phyloP scores from a whole-genome alignment of 768 basidiomycete genomes.

The Coprinellus micaceus region DNA sequence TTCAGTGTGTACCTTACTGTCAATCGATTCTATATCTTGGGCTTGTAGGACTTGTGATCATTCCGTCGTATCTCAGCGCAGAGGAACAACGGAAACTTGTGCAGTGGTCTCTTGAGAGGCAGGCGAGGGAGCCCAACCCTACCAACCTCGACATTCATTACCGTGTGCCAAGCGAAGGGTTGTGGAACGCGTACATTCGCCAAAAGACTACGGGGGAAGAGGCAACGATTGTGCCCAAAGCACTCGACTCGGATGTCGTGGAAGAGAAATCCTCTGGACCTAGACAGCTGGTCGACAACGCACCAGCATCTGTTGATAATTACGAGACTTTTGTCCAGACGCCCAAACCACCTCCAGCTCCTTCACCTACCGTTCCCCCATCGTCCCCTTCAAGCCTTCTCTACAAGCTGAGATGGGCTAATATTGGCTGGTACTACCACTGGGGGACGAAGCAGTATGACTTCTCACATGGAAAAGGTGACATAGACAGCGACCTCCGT shows the following conservation, averaged over 20 bases:
- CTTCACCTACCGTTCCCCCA: slow-evolving; percentile 58
- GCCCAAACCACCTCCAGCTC: slow-evolving; percentile 59
- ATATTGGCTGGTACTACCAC: slow-evolving; percentile 94
- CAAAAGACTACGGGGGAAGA: slow-evolving; percentile 27
- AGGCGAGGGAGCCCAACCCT: slow-evolving; percentile 77
- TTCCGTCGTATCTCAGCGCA: slow-evolving; percentile 60
- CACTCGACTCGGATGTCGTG: slow-evolving; percentile 23
- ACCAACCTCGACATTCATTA: slow-evolving; percentile 92
- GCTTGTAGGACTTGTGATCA: slow-evolving; percentile 70
- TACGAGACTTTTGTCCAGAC: slow-evolving; percentile 48
- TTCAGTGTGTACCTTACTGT: background rate
- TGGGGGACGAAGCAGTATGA: slow-evolving; percentile 97
- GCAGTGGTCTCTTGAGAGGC: slow-evolving; percentile 67
- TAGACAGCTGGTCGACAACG: slow-evolving; percentile 68
- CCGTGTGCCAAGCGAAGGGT: slow-evolving; percentile 61
- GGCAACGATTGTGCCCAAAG: slow-evolving; percentile 45
- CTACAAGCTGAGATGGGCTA: slow-evolving; percentile 87
- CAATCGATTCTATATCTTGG: background rate
- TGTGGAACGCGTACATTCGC: slow-evolving; percentile 66
- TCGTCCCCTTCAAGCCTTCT: slow-evolving; percentile 54
- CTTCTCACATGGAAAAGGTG: slow-evolving; percentile 65
- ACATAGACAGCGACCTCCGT: slow-evolving; percentile 54
- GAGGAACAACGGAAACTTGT: slow-evolving; percentile 65
- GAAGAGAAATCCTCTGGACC: slow-evolving; percentile 43
- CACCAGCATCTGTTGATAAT: slow-evolving; percentile 56